phyloP scores from a whole-genome alignment of 331 rosid species.

The Arachis monticola region DNA sequence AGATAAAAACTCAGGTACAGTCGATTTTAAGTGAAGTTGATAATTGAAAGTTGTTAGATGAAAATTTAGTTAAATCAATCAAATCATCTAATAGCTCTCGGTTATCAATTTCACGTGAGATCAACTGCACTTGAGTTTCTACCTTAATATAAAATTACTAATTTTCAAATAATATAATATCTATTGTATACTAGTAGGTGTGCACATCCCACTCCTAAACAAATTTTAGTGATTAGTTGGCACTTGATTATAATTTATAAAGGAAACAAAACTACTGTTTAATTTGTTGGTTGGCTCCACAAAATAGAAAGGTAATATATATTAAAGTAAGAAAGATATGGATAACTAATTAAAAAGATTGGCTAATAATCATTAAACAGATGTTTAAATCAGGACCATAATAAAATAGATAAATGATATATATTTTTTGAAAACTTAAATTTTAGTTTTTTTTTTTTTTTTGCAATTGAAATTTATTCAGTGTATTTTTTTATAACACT shows the following conservation, averaged over 20 bases:
- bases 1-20: no score
- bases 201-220: slow-evolving; percentile 33
- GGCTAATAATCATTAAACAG: background rate
- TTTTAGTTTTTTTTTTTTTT: no score
- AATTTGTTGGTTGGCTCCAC: slow-evolving; percentile 31
- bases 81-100: no score
- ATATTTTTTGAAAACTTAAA: no score
- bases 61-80: no score
- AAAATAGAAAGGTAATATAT: background rate
- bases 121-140: no score
- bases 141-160: background rate
- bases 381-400: background rate
- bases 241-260: background rate
- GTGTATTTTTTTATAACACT: no score
- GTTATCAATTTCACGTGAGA: no score
- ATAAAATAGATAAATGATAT: no score
- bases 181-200: background rate
- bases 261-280: background rate
- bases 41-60: no score
- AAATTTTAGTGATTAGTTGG: slow-evolving; percentile 4
- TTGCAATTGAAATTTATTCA: no score
- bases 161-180: slow-evolving; percentile 21
- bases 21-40: no score
- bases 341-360: slow-evolving; percentile 28
- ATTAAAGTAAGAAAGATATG: slow-evolving; percentile 15